phyloP scores from a whole-genome alignment of 768 basidiomycete genomes.

The Termitomyces eurrhizus region DNA sequence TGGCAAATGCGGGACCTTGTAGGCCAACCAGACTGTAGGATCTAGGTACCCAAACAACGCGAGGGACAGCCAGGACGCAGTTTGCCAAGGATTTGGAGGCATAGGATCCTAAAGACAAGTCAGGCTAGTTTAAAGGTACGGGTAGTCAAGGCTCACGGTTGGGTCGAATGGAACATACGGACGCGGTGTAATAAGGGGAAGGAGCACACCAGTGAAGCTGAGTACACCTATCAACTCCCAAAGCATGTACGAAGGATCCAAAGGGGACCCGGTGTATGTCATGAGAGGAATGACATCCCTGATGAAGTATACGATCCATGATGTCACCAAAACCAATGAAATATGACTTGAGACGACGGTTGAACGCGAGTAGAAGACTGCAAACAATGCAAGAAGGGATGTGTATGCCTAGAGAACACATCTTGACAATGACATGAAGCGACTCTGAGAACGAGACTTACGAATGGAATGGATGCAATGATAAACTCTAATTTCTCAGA shows the following conservation, averaged over 20 bases:
- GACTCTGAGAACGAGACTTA: neutral
- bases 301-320: conserved; percentile 41
- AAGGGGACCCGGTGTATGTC: conserved; percentile 44
- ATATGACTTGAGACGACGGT: conserved; percentile 8
- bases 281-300: conserved; percentile 57
- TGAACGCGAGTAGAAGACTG: conserved; percentile 6
- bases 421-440: neutral
- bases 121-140: neutral
- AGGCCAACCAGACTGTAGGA: conserved; percentile 40
- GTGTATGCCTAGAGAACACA: conserved; percentile 10
- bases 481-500: neutral
- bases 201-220: conserved; percentile 36
- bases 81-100: conserved; percentile 44
- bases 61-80: conserved; percentile 39
- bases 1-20: conserved; percentile 39
- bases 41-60: conserved; percentile 52
- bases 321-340: conserved; percentile 5
- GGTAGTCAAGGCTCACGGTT: conserved; percentile 18
- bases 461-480: conserved; percentile 8
- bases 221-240: conserved; percentile 53
- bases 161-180: conserved; percentile 56
- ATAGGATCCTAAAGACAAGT: conserved; percentile 26
- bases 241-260: conserved; percentile 43
- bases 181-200: conserved; percentile 53
- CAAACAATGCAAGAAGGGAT: conserved; percentile 10